Base-by-base conservation (phyloP, 345 rosid species). In the Garcia nutans region DNA sequence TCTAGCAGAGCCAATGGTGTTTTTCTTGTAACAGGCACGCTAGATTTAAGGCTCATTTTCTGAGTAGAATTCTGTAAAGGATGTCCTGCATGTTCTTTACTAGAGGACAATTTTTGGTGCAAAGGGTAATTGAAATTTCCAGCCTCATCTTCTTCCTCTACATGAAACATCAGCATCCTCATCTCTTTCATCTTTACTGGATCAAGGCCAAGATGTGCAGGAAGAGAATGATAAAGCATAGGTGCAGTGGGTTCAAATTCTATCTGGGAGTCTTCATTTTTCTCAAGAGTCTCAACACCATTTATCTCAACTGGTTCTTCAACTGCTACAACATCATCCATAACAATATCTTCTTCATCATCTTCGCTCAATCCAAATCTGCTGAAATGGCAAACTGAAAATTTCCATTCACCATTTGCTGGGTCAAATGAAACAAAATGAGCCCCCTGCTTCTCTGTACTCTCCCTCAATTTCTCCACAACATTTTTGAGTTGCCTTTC, bases 321-420 rank as follows among this genome's bases (percentile, higher is more conserved):
- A 44, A 77, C 79, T 8, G 68, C 82, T 17, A 84, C 81, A 19
- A 79, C 80, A 81, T 89, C 97, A 78, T 87, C 93, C 94, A 91
- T 89, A 44, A 76, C 50, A 58, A 91, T 86, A 84, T 91, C 98
- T 74, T 92, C 99, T 68, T 90, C 97, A 23, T 96, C 99, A 80
- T 90, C 94, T n/a, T 93, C 99, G 80, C 89, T 88, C 77, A 93
- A 84, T 67, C 99, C 98, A 77, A 92, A 96, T 85, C 93, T 92
- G 84, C 99, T 93, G 76, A 93, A 96, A 86, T 96, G 98, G 70
- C 74, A 82, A 72, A 93, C 98, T 81, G 76, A 71, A 81, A 96
- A 93, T 80, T 86, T 93, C 98, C 98, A 93, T 37, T 87, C 88
- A 71, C 91, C 86, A 79, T 71, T 83, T 64, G 47, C 65, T 67